Percentiles rank a stretch among this genome's conserved stretches.
Conservation (phyloP, 768 basidiomycete species). For the Rhizopogon salebrosus region DNA sequence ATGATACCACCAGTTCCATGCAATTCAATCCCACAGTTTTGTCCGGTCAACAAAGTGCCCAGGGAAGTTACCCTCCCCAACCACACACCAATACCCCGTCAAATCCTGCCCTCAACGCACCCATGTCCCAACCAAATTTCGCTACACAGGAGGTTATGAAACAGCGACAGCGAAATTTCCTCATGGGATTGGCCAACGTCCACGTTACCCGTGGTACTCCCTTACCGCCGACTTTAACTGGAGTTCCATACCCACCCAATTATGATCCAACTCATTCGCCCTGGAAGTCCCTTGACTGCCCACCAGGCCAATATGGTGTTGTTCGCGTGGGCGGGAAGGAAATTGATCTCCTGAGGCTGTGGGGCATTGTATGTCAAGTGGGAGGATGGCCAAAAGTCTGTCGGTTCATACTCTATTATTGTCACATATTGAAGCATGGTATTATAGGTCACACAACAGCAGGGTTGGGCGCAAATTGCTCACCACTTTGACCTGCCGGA, state of each 20-base stretch:
- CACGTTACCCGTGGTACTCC: conserved; percentile 57
- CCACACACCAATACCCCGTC: conserved; percentile 26
- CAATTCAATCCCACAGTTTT: conserved; percentile 32
- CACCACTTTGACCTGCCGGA: conserved; percentile 60
- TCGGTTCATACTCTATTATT: conserved; percentile 14
- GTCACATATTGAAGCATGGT: conserved; percentile 8
- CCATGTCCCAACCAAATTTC: conserved; percentile 32
- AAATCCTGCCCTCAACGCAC: conserved; percentile 37
- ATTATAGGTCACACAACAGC: conserved; percentile 37
- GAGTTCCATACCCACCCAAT: conserved; percentile 44
- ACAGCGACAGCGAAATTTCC: conserved; percentile 56
- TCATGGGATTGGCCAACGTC: conserved; percentile 52
- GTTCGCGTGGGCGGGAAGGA: conserved; percentile 71
- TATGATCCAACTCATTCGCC: conserved; percentile 61
- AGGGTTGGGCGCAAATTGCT: conserved; percentile 51
- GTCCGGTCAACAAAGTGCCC: conserved; percentile 38
- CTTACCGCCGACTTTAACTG: conserved; percentile 71
- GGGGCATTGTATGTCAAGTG: conserved; percentile 50
- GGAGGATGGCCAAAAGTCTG: conserved; percentile 64
- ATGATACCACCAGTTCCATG: conserved; percentile 34
- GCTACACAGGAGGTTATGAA: conserved; percentile 35
- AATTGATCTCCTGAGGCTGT: conserved; percentile 71
- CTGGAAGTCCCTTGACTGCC: conserved; percentile 64
- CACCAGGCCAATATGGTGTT: conserved; percentile 50
- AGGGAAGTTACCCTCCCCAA: conserved; percentile 36